Conservation (phyloP, 495 filamentous ascomycete genomes). For the Trichoderma reesei region DNA sequence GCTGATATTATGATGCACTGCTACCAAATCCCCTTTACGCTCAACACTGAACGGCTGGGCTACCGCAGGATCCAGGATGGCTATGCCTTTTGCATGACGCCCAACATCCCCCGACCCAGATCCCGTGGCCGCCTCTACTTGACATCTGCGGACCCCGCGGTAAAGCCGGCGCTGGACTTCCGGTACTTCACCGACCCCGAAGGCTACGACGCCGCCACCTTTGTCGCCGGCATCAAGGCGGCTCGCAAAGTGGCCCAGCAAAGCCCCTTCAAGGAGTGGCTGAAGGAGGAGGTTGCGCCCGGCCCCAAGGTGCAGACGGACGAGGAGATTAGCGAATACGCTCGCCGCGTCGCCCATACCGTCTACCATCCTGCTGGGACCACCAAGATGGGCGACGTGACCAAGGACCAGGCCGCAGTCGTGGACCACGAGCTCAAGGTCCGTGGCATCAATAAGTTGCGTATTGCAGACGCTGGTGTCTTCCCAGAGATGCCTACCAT, state of each 20-base stretch:
- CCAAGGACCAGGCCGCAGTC: conserved; percentile 51
- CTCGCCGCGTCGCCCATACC: conserved; percentile 64
- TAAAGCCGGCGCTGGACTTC: conserved; percentile 79
- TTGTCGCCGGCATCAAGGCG: conserved; percentile 42
- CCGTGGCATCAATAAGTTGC: conserved; percentile 41
- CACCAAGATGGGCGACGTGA: conserved; percentile 72
- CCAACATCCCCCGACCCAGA: conserved; percentile 77
- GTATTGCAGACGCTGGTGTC: conserved; percentile 51
- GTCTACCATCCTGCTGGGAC: conserved; percentile 83
- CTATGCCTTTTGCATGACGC: conserved; percentile 85
- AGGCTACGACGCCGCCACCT: conserved; percentile 57
- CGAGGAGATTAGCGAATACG: conserved; percentile 54
- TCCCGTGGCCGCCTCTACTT: conserved; percentile 64
- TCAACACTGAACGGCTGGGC: conserved; percentile 62
- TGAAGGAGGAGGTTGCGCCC: conserved; percentile 31
- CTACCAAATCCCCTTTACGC: conserved; percentile 77
- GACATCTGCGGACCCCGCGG: conserved; percentile 55
- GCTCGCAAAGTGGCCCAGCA: conserved; percentile 30
- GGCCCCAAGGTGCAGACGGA: conserved; percentile 36
- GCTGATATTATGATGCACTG: conserved; percentile 88
- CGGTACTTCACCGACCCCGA: conserved; percentile 79
- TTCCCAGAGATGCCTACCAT: conserved; percentile 52
- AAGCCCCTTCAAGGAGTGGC: conserved; percentile 31
- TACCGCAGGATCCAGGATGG: conserved; percentile 54
- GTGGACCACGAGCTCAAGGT: conserved; percentile 47